These are phyloP conservation scores for Cercospora citrullina DNA, from an alignment of 2,329 filamentous ascomycete species.

Conservation along the genomic window DNA sequence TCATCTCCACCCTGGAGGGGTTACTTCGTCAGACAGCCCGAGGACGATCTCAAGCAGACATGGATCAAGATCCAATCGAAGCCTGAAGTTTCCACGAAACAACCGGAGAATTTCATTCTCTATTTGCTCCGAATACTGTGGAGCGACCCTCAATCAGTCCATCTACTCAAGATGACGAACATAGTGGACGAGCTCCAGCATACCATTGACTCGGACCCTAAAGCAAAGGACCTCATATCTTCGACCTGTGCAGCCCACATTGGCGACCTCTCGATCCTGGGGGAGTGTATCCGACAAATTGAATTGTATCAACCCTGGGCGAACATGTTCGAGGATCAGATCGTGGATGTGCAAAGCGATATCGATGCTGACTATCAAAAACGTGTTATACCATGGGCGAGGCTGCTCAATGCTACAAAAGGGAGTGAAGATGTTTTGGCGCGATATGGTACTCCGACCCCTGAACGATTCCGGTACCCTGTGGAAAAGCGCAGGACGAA, in stretches of 20 bases:
- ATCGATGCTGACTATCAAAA: constrained; percentile 29
- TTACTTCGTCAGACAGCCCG: not conserved
- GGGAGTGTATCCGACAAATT: constrained; percentile 49
- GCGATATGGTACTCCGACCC: constrained; percentile 4
- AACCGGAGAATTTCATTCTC: not conserved
- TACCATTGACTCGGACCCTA: constrained; percentile 36
- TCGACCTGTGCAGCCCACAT: constrained; percentile 35
- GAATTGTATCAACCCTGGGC: constrained; percentile 54
- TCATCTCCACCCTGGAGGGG: not conserved
- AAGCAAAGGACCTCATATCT: constrained; percentile 15
- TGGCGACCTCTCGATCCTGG: constrained; percentile 50
- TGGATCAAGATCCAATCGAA: not conserved
- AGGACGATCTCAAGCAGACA: not conserved
- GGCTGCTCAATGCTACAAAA: constrained; percentile 2
- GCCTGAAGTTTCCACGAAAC: not conserved
- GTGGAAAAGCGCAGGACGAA: constrained; percentile 16
- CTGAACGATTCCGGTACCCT: constrained; percentile 15
- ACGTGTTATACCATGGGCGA: not conserved
- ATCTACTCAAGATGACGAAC: constrained; percentile 33
- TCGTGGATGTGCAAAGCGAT: constrained; percentile 27
- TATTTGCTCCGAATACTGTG: constrained; percentile 12
- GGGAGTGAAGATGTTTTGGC: constrained; percentile 11
- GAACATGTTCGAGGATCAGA: constrained; percentile 40
- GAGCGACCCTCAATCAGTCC: constrained; percentile 37
- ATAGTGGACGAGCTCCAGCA: constrained; percentile 54